A percentile compares a stretch with the other conserved stretches of the same genome.
Conservation (phyloP, 2,329 filamentous ascomycete genomes). For the Coniosporium tulheliwenetii region DNA sequence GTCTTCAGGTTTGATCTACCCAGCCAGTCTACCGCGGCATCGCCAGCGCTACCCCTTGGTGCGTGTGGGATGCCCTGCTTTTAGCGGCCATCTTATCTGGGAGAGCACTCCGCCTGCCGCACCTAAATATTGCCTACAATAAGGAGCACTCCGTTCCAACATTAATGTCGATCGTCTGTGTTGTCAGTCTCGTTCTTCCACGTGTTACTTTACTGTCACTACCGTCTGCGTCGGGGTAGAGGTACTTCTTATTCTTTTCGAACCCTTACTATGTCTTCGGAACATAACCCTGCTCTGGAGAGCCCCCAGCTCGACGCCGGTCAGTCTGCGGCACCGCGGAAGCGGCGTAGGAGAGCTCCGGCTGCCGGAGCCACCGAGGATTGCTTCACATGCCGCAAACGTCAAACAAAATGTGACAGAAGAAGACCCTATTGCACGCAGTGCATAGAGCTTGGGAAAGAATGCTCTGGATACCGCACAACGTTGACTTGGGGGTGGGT, state of each 20-base stretch:
- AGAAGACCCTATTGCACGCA: constrained; percentile 88
- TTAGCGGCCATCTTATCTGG: too few relatives aligned
- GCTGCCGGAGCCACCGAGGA: constrained; percentile 83
- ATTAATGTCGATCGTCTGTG: too few relatives aligned
- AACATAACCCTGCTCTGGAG: not conserved
- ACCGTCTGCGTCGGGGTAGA: not conserved
- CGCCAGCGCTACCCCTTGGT: too few relatives aligned
- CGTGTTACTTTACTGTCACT: too few relatives aligned
- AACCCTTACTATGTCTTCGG: not conserved
- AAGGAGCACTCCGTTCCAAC: too few relatives aligned
- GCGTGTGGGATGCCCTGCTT: too few relatives aligned
- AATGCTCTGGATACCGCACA: constrained; percentile 93
- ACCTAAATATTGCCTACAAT: too few relatives aligned
- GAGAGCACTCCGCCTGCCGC: too few relatives aligned
- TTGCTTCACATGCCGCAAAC: constrained; percentile 84
- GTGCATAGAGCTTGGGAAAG: constrained; percentile 79
- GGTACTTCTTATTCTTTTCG: not conserved
- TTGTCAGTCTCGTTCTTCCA: too few relatives aligned
- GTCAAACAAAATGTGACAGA: constrained; percentile 74
- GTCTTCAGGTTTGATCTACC: not conserved
- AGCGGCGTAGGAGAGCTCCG: constrained; percentile 77
- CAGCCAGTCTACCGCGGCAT: too few relatives aligned
- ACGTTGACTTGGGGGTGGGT: constrained; percentile 90
- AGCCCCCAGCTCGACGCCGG: not conserved
- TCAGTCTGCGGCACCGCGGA: constrained; percentile 18